Evolutionary conservation across 2,329 filamentous ascomycete genomes (phyloP), one percentile per base, ranked within the genome.

Genomic region (Colletotrichum sp.): DNA sequence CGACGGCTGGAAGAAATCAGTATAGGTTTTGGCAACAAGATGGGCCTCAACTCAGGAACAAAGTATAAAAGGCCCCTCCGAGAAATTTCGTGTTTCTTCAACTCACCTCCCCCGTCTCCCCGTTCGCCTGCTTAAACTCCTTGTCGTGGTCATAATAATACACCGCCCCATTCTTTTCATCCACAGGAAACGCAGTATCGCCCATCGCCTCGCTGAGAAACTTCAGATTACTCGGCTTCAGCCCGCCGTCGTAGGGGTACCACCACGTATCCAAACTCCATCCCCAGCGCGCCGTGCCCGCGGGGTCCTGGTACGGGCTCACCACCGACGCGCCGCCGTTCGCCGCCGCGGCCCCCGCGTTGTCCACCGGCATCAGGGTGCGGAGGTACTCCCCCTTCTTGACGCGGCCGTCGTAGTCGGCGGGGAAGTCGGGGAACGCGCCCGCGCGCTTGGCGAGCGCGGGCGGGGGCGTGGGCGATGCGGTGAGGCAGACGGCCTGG

Each of bases 271-370:
- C 7, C 7, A 52, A 61, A 16, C 39, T 39, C 36, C 61, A 71
- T n/a, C 59, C 69, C 60, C 43, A 71, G 2, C 6, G 16, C 18
- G 10, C 60, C 16, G 26, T n/a, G 12, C 3, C 16, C 3, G 10
- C 21, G 6, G 28, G 60, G 28, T 71, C 61, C 69, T 71, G 43
- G 39, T 24, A 71, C 18, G 16, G 21, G 28, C 60, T 67, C 12
- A 18, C 28, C 1, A 71, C 30, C 7, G 28, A 36, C 18, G 12
- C 60, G 9, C 69, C 61, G 39, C 59, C n/a, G 10, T 71, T 66
- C 12, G 9, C 24, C 28, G 14, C 10, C n/a, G 61, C 30, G 4
- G 69, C 69, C 6, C 28, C 16, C 21, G 30, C 30, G 18, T 67
- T 36, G 12, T 36, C 30, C 21, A 71, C n/a, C 21, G 30, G 60